Percentiles rank a stretch among this genome's conserved stretches.
These are phyloP conservation scores for Stagonosporopsis tanaceti DNA, from an alignment of 2,329 filamentous ascomycete genomes.

Conservation along the genomic window DNA sequence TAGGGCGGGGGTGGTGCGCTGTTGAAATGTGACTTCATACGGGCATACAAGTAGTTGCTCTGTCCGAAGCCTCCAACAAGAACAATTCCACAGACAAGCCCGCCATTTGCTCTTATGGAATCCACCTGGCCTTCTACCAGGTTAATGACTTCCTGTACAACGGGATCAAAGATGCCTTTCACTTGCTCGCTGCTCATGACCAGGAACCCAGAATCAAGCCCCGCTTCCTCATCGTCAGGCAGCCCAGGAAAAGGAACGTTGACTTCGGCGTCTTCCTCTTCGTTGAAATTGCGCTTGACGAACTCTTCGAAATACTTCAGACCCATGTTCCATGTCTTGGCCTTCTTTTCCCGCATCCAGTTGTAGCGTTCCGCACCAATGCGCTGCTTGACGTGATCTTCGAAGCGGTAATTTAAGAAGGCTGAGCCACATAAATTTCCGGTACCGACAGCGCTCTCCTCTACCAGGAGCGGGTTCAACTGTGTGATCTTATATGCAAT, in stretches of 20 bases:
- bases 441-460: constrained; percentile 81
- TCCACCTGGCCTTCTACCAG: constrained; percentile 56
- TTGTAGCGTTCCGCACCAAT: constrained; percentile 73
- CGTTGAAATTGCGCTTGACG: constrained; percentile 83
- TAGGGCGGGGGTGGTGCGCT: constrained; percentile 62
- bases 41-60: constrained; percentile 75
- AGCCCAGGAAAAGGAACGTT: constrained; percentile 81
- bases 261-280: constrained; percentile 78
- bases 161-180: constrained; percentile 77
- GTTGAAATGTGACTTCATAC: constrained; percentile 74
- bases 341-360: constrained; percentile 79
- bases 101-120: constrained; percentile 49
- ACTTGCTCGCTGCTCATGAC: constrained; percentile 74
- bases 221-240: constrained; percentile 76
- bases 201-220: constrained; percentile 78
- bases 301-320: constrained; percentile 84
- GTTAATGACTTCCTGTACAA: constrained; percentile 64
- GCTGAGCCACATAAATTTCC: constrained; percentile 80
- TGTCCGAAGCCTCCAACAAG: constrained; percentile 84
- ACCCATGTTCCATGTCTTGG: constrained; percentile 77
- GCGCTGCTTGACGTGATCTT: constrained; percentile 74
- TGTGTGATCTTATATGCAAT: constrained; percentile 85
- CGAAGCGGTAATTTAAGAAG: constrained; percentile 81
- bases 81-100: constrained; percentile 70
- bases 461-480: constrained; percentile 73